Base-by-base conservation (phyloP, 805 yeast species). In the Pichia pseudocactophila region DNA sequence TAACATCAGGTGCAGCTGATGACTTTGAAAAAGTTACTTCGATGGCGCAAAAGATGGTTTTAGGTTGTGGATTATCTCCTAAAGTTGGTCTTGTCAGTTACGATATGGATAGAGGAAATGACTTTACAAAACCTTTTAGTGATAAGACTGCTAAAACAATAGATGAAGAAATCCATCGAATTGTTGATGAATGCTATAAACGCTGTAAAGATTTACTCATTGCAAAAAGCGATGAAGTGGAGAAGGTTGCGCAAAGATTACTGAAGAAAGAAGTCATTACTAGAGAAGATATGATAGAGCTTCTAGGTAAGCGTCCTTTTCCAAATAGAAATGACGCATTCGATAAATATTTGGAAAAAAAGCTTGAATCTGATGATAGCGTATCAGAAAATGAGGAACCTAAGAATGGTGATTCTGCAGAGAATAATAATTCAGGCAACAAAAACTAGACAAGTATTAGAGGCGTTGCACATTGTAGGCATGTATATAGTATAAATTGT, bases 1-100 rank as follows among this genome's bases (percentile, higher is more conserved):
- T 89, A 5, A 89, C 96, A 2, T 79, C 88, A 48, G 97, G 97
- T 46, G 96, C 94, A 0, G 77, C 82, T 35, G 96, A 88, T 60
- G 97, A 89, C 62, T 88, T 89, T 69, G 85, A 86, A 62, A 86
- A 89, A 58, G 85, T 88, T 31, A 88, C 96, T 1, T 78, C 74
- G 51, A 82, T 89, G 75, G 96, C 96, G 3, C 81, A 78, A 52
- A 78, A 81, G 17, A 89, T 89, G 97, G 95, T 89, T 27, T 75
- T 87, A 32, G 78, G 77, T 54, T 72, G 85, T 44, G 96, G 96
- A 26, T 86, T 88, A 95, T 81, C 92, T n/a, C 70, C 75, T 7
- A 74, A 77, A 56, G 69, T 89, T 40, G 97, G 96, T 1, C 48
- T 58, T 61, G 68, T 74, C 26, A 70, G 71, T 45, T 73, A 69